Percentiles rank a stretch among this genome's conserved stretches.
Conservation (phyloP, 345 rosid species). For the Bruguiera gymnorhiza region DNA sequence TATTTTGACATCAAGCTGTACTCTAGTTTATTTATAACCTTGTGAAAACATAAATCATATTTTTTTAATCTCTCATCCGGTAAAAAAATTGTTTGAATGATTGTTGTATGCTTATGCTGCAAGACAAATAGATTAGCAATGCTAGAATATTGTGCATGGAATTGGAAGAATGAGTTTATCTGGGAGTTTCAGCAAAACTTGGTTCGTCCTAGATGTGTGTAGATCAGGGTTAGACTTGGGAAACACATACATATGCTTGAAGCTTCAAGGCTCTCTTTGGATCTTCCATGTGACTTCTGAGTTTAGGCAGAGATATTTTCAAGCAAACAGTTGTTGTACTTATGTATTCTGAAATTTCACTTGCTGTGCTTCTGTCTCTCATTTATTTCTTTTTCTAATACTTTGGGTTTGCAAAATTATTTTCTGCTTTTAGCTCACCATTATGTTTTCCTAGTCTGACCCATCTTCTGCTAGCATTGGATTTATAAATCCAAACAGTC, state of each 20-base stretch:
- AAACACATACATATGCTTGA: background rate
- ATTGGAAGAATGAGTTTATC: background rate
- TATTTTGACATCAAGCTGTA: too few relatives aligned
- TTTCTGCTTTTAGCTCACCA: too few relatives aligned
- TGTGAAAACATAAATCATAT: background rate
- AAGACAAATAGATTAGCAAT: background rate
- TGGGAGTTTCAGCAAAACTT: background rate
- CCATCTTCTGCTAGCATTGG: too few relatives aligned
- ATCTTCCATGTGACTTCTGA: background rate
- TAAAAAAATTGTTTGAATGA: background rate
- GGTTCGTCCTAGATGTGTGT: background rate
- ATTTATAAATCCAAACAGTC: too few relatives aligned
- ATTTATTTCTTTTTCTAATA: too few relatives aligned
- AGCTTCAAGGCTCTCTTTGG: background rate
- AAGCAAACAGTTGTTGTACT: too few relatives aligned
- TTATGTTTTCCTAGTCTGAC: too few relatives aligned
- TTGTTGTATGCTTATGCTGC: background rate
- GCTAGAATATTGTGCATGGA: background rate
- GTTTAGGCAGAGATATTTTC: too few relatives aligned
- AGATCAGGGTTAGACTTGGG: background rate
- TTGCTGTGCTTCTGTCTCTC: too few relatives aligned
- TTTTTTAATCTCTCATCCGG: background rate
- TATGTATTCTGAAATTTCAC: too few relatives aligned
- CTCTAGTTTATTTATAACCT: too few relatives aligned
- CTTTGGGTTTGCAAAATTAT: too few relatives aligned